Evolutionary conservation across 2,329 filamentous ascomycete species (phyloP), one percentile per base, ranked within the genome.

Genomic region (Colletotrichum gloeosporioides): DNA sequence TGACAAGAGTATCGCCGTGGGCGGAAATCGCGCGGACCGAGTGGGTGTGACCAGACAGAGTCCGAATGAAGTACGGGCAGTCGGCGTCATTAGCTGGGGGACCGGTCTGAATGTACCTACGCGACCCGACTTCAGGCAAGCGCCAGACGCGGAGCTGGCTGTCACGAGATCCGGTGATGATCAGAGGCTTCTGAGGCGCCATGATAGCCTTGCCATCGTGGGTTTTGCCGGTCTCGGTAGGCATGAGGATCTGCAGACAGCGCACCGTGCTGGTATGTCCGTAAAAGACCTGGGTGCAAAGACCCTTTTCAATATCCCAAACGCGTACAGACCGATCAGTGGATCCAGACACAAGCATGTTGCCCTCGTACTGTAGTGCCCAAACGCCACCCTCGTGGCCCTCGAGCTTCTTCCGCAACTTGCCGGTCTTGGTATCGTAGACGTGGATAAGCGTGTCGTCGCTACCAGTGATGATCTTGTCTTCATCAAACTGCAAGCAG

Each of bases 241-340:
- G 96, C 90, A 98, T 94, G 59, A 99, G 88, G 73, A 99, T 99
- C 82, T 99, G 96, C 77, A 99, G 88, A 82, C 97, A 99, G 78
- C 97, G 93, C 5, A 99, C 97, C 16, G 97, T 99, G 57, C 96
- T 99, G 12, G 97, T 99, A 83, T 99, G 97, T 1, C 97, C 98
- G 82, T 98, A 96, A 83, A 99, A 99, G 1, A 98, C 94, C 83
- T 99, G 97, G 13, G 96, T 96, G 84, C 96, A 98, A 62, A 95
- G 91, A 1, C 96, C 97, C 80, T 94, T 94, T 82, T 98, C 95
- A 78, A 99, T 98, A 83, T 99, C 96, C 97, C 97, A 99, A 0
- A 99, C 96, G n/a, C 97, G 93, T n/a, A 99, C 97, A 13, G 97
- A 98, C 63, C 97, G 91, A 85, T 99, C 97, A 0, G 97, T 99